Evolutionary conservation across 139 green algal species (phyloP).

Genomic region (Marvania coccoides): DNA sequence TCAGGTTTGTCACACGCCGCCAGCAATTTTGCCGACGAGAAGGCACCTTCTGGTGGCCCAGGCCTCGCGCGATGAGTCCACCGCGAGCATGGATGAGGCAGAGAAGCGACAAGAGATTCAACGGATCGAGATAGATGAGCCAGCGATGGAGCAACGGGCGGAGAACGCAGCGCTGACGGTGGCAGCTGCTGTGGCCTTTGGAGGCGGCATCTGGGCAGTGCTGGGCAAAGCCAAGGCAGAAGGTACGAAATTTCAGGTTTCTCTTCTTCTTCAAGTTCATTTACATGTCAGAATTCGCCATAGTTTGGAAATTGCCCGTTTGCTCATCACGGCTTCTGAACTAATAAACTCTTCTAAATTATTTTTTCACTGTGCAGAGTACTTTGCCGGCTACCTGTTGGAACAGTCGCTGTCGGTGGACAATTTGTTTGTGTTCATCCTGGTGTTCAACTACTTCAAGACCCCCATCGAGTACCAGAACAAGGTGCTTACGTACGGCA

Average conservation of each 20-base stretch:
- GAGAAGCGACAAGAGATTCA: background rate
- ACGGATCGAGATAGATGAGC: conserved; percentile 13
- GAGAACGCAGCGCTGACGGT: conserved; percentile 31
- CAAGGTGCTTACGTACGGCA: conserved; percentile 87
- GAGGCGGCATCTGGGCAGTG: conserved; percentile 50
- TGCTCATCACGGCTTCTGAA: background rate
- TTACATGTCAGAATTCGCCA: no score
- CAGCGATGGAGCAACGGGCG: conserved; percentile 12
- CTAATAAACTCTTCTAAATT: background rate
- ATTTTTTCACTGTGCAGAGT: conserved; percentile 32
- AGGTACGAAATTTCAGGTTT: background rate
- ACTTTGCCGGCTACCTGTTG: conserved; percentile 93
- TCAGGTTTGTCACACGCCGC: no score
- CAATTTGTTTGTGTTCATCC: conserved; percentile 98
- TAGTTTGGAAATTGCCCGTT: no score
- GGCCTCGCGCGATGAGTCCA: no score
- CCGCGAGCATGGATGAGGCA: no score
- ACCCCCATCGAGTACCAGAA: conserved; percentile 58
- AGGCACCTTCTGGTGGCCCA: no score
- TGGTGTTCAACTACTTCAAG: conserved; percentile 93
- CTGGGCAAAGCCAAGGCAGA: conserved; percentile 23
- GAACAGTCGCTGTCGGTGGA: conserved; percentile 94
- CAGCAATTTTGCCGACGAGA: no score
- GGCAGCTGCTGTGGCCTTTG: conserved; percentile 57
- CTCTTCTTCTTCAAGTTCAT: background rate